Base-by-base conservation (phyloP, 2,329 filamentous ascomycete species). In the Colletotrichum australisinense region DNA sequence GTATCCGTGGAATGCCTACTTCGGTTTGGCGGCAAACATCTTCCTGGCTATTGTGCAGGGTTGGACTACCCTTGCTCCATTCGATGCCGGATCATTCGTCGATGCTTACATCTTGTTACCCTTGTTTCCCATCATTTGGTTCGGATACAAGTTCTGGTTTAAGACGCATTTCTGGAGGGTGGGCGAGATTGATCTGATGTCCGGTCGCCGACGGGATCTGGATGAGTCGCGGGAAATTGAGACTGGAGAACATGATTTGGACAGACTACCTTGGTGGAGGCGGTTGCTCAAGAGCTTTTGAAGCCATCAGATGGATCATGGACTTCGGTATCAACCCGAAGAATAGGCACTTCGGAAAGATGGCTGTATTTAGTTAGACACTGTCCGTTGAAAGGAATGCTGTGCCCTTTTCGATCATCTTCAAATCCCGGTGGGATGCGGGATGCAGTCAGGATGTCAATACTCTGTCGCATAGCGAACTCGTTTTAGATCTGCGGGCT, bases 51-150 rank as follows among this genome's bases (percentile, higher is more conserved):
- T 92, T 0, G 84, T 92, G 2, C 89, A 92, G 78, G 90, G 90
- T 4, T 92, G 90, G 89, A 87, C 88, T 5, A 90, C 86, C 0
- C 81, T 92, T 5, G 84, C 86, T 2, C 90, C 90, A 0, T 92
- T 91, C 74, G 80, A 88, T 52, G 88, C 87, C 0, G 88, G 86
- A 5, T 82, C 84, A n/a, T 92, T 92, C 76, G 89, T 92, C 12
- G 89, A 91, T 76, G 89, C 90, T 0, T 92, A 92, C 76, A 89
- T 92, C 67, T 79, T 92, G 28, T 78, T 92, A 35, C 89, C 89
- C 2, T 80, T 92, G 0, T 92, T 92, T 75, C 86, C 83, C 1
- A 70, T 92, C 55, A 91, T 92, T 19, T 92, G 88, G 75, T 73
- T 86, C 1, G 84, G 77, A 1, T 90, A 89, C 77, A 92, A 92